Evolutionary conservation across 495 filamentous ascomycete genomes (phyloP), one percentile per base, ranked within the genome.

Genomic region (Hyaloscypha bicolor): DNA sequence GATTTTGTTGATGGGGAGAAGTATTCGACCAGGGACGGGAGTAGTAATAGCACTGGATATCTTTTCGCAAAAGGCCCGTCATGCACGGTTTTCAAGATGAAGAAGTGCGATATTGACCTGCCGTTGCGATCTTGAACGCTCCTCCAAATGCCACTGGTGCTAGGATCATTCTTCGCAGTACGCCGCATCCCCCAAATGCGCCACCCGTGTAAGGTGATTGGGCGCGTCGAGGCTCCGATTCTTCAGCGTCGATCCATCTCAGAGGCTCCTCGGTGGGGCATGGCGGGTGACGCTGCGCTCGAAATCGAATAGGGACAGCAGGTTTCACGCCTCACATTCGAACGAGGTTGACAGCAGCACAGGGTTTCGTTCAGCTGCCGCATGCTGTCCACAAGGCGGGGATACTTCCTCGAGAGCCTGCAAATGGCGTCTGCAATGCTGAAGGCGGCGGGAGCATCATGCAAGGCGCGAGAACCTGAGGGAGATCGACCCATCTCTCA

Each of bases 201-300:
- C n/a, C 29, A 16, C 30, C n/a, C 55, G 4, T 9, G 22, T 29
- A 8, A 11, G 16, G 29, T 57, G 29, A 57, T 57, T 57, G 35
- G 56, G 56, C 6, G 56, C 9, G 9, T 32, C 0, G 32, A 21
- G 6, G 25, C 32, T 37, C 56, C 11, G 32, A 21, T 35, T 59
- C 56, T 56, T 59, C 56, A 59, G 32, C 32, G 29, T 16, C 32
- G 56, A 37, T 37, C 56, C 56, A 59, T 59, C 19, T 19, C 55
- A 21, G 30, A 57, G 55, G 6, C 14, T 29, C 9, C 30, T 57
- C n/a, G 55, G 21, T 57, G 30, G 22, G 8, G 35, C 35, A 37
- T 22, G 30, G 25, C 55, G 55, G 55, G 56, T 59, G 56, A 37
- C 35, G 11, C 30, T 59, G 56, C 56, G 37, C 14, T 59, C 6